These are phyloP conservation scores for Aspergillus campestris DNA, from an alignment of 495 filamentous ascomycete genomes.

Conservation along the genomic window DNA sequence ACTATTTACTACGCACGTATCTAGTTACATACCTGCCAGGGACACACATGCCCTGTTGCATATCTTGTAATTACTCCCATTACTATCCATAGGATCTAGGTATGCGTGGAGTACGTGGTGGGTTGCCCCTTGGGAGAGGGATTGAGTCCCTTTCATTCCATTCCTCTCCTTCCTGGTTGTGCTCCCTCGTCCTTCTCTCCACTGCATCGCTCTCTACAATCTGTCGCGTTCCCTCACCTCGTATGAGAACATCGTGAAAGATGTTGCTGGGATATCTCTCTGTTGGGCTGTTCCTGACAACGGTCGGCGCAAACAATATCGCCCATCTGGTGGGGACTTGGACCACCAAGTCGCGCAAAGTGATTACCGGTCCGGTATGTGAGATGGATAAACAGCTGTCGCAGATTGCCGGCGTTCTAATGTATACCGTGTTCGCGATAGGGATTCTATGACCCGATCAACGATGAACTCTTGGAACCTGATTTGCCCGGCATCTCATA, in stretches of 20 bases:
- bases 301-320: constrained; percentile 25
- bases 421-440: constrained; percentile 15
- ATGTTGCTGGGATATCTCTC: constrained; percentile 13
- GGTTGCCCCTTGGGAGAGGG: too few relatives aligned
- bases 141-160: neutral
- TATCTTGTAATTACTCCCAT: too few relatives aligned
- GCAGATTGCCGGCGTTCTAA: neutral
- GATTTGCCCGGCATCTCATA: constrained; percentile 69
- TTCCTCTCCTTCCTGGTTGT: constrained; percentile 1
- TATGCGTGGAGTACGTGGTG: neutral
- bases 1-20: too few relatives aligned
- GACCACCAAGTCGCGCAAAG: constrained; percentile 65
- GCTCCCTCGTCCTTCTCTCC: constrained; percentile 4
- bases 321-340: constrained; percentile 61
- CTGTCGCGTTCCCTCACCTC: neutral
- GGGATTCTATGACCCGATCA: constrained; percentile 67
- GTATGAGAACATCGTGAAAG: neutral
- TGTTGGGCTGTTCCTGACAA: constrained; percentile 14
- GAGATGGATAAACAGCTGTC: too few relatives aligned
- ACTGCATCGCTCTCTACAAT: neutral
- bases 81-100: too few relatives aligned
- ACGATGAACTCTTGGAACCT: constrained; percentile 63
- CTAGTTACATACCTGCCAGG: too few relatives aligned
- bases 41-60: too few relatives aligned
- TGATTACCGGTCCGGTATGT: constrained; percentile 65